Conservation (phyloP, 345 rosid species). For the Populus tremula region DNA sequence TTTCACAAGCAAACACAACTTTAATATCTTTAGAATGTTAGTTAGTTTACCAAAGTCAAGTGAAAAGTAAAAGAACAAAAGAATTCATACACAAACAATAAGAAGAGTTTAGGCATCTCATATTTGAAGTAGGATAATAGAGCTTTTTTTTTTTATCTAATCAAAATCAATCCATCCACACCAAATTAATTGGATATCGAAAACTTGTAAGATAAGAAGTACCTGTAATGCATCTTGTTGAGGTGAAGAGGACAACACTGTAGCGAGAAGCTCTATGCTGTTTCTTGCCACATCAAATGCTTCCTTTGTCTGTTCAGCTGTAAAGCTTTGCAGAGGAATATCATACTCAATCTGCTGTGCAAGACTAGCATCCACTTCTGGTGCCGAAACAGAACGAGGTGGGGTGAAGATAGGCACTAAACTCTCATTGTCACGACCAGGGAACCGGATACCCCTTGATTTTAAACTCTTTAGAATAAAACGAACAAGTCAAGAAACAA, state of each 20-base stretch:
- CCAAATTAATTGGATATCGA: background rate
- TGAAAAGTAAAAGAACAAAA: background rate
- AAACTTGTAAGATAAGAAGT: conserved; percentile 15
- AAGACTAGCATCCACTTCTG: conserved; percentile 47
- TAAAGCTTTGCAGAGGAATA: conserved; percentile 53
- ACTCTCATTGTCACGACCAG: conserved; percentile 95
- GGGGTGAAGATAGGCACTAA: conserved; percentile 94
- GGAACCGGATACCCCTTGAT: conserved; percentile 90
- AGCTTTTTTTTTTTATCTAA: background rate
- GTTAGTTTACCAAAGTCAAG: background rate
- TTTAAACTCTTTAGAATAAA: conserved; percentile 55
- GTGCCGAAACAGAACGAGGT: conserved; percentile 64
- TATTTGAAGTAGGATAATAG: background rate
- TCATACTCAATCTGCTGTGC: conserved; percentile 55
- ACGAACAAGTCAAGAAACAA: conserved; percentile 14
- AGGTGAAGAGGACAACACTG: conserved; percentile 78
- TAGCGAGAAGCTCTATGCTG: conserved; percentile 75
- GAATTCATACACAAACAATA: background rate
- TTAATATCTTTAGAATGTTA: background rate
- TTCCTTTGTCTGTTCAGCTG: conserved; percentile 85
- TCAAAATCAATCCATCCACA: background rate
- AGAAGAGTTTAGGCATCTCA: background rate
- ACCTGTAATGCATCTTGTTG: conserved; percentile 79
- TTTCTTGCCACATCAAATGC: conserved; percentile 92
- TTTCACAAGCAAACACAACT: no score